Evolutionary conservation across 495 filamentous ascomycete species (phyloP).

Genomic region (Tuber brumale): DNA sequence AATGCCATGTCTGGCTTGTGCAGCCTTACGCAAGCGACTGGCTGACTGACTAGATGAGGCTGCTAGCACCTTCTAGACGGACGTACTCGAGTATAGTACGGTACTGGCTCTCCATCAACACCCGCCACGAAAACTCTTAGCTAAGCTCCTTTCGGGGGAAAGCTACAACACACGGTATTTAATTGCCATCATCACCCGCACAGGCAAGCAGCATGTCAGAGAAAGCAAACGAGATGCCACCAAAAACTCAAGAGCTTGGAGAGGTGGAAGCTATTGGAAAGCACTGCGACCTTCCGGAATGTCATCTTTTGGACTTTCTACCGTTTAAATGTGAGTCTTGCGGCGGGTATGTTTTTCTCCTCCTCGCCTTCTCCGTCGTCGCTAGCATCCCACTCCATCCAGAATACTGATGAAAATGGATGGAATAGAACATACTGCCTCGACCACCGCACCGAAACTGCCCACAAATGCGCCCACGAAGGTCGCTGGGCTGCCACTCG

Average conservation of each 20-base stretch:
- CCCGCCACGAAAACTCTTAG: background rate
- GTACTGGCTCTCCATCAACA: background rate
- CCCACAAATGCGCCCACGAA: conserved; percentile 71
- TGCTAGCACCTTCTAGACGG: background rate
- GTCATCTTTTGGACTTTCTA: conserved; percentile 91
- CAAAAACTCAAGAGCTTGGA: conserved; percentile 14
- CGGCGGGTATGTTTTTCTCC: conserved; percentile 42
- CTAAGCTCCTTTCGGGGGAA: background rate
- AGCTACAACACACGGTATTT: background rate
- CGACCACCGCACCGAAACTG: conserved; percentile 82
- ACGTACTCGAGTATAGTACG: too few relatives aligned
- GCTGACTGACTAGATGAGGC: background rate
- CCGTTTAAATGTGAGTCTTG: conserved; percentile 93
- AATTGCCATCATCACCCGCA: background rate
- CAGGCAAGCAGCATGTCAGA: background rate
- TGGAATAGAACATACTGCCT: conserved; percentile 70
- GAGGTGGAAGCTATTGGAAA: conserved; percentile 56
- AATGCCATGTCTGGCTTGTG: background rate
- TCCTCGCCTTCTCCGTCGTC: conserved; percentile 9
- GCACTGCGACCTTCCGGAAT: conserved; percentile 86
- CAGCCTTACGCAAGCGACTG: background rate
- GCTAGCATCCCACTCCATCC: background rate
- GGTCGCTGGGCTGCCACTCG: conserved; percentile 78
- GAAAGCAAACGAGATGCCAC: background rate
- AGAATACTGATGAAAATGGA: background rate